Evolutionary conservation across 2,329 filamentous ascomycete genomes (phyloP).

Genomic region (Shiraia sp.): DNA sequence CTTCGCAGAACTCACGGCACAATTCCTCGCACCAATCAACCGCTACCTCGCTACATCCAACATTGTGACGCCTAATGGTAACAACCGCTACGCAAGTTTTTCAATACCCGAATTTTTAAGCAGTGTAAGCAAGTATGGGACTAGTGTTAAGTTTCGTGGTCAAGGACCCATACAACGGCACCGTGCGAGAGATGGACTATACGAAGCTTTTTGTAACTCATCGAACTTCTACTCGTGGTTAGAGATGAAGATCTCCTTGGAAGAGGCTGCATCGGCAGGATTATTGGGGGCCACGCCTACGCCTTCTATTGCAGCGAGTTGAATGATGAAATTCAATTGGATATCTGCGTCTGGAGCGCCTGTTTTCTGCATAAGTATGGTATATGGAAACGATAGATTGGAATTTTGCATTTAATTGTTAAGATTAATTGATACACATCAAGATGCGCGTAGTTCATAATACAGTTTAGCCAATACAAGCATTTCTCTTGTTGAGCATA

Average conservation of each 20-base stretch:
- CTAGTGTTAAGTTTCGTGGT: constrained; percentile 44
- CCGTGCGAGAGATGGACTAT: constrained; percentile 40
- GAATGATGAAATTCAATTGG: no score
- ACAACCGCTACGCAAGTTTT: constrained; percentile 45
- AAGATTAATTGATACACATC: no score
- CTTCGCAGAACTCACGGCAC: constrained; percentile 47
- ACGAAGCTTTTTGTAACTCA: constrained; percentile 43
- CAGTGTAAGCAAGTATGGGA: constrained; percentile 45
- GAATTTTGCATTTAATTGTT: no score
- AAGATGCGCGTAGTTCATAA: no score
- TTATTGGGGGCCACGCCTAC: constrained; percentile 26
- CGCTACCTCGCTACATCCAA: constrained; percentile 46
- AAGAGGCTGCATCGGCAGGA: constrained; percentile 46
- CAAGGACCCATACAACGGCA: constrained; percentile 45
- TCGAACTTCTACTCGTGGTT: constrained; percentile 49
- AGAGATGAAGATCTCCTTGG: constrained; percentile 47
- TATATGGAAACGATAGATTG: no score
- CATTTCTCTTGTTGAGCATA: no score
- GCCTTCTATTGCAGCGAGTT: no score
- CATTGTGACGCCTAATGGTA: constrained; percentile 40
- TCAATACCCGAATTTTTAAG: constrained; percentile 42
- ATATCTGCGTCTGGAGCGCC: no score
- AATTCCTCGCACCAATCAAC: constrained; percentile 47
- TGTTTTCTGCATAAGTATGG: no score
- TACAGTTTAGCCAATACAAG: no score